Evolutionary conservation across 1,284 basidiomycete species (phyloP), one percentile per base, ranked within the genome.

Genomic region (Trichosporon asahii): DNA sequence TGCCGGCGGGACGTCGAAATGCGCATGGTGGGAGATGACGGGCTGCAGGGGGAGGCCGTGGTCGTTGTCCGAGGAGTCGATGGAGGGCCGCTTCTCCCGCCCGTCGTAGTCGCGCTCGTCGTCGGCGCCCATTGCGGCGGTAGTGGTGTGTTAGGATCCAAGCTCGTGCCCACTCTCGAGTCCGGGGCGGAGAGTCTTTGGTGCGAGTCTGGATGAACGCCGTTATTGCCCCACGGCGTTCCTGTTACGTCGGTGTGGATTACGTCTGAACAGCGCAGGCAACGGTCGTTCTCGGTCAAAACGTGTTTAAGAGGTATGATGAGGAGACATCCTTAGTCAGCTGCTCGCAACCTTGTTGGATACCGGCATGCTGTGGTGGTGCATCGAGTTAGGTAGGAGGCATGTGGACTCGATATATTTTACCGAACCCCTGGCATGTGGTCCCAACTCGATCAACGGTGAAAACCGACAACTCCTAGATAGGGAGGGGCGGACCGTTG

Each of bases 1-100:
- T 23, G 70, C 71, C 5, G 70, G 66, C 14, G 67, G 68, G 1
- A 67, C 40, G 64, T 70, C 72, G 64, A 76, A 76, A 53, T 73
- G 76, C 25, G 74, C 73, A 65, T 76, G 76, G 12, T 68, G 70
- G 7, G 69, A 66, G 31, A 64, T 27, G 44, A 46, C 29, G 40
- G 33, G 65, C 44, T 53, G 35, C 27, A 64, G 67, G 3, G 31
- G 7, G 46, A 53, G 61, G 5, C 31, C 23, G 21, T n/a, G 12
- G 23, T 60, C 66, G 35, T 11, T 11, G 33, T 27, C 66, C n/a
- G 18, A 15, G 11, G 23, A n/a, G 25, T 15, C 15, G 23, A 25
- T 33, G 11, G 29, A 61, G 15, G 29, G 57, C 18, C 57, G 57
- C 25, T 57, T 57, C 53, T 57, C 53, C 14, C 29, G 2, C 15